Percentiles rank a stretch among this genome's conserved stretches.
These are phyloP conservation scores for Nannizziopsis arthrosporioides DNA, from an alignment of 2,329 filamentous ascomycete genomes.

Conservation along the genomic window DNA sequence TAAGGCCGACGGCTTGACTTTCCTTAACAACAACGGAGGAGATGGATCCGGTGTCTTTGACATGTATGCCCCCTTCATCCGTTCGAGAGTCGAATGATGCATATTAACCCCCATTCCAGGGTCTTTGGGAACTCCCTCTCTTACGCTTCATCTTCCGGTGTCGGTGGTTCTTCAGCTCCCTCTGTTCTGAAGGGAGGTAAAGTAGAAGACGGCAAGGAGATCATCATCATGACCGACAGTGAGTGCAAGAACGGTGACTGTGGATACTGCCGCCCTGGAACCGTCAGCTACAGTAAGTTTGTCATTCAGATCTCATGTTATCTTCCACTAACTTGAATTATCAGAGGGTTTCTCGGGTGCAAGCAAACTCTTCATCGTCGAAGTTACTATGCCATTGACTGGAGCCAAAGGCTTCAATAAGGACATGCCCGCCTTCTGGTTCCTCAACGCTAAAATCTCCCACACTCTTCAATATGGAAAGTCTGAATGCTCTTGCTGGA, in stretches of 20 bases:
- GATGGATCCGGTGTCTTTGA: conserved; percentile 45
- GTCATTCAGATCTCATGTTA: neutral
- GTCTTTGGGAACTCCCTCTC: conserved; percentile 48
- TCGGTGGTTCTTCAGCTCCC: conserved; percentile 36
- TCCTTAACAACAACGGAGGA: conserved; percentile 49
- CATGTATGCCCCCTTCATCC: conserved; percentile 25
- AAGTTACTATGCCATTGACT: conserved; percentile 60
- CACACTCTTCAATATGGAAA: conserved; percentile 57
- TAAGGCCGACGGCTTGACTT: conserved; percentile 43
- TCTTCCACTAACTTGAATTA: conserved; percentile 1
- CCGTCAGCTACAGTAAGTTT: conserved; percentile 40
- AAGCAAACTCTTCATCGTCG: conserved; percentile 61
- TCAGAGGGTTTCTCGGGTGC: conserved; percentile 55
- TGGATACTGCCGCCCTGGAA: conserved; percentile 39
- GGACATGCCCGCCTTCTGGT: conserved; percentile 66
- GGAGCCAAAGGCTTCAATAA: conserved; percentile 41
- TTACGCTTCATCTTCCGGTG: conserved; percentile 41
- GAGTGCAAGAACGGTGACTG: conserved; percentile 39
- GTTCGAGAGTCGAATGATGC: neutral
- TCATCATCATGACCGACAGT: conserved; percentile 42
- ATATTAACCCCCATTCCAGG: conserved; percentile 11
- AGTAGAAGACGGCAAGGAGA: conserved; percentile 41
- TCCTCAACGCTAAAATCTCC: conserved; percentile 61
- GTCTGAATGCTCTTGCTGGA: conserved; percentile 59
- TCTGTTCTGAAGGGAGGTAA: conserved; percentile 40